Evolutionary conservation across 73 alveolate species (phyloP), one percentile per base, ranked within the genome.

Genomic region (Tetrahymena malaccensis): DNA sequence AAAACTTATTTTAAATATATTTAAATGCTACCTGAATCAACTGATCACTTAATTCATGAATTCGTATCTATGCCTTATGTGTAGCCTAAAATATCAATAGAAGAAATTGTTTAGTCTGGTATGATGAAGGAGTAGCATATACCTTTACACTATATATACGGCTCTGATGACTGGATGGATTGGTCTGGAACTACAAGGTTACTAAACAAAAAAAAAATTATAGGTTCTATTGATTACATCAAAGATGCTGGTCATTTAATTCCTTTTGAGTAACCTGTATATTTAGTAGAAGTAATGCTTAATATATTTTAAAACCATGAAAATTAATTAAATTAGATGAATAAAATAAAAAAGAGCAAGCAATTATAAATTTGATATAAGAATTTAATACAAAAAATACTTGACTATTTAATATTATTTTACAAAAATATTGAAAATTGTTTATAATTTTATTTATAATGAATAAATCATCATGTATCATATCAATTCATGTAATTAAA

Each of bases 111-210:
- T n/a, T 22, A n/a, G 4, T 27, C 17, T 11, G 89, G 37, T 6
- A 70, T 25, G 43, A 11, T 70, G 17, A 70, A 22, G 17, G 89
- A 70, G 10, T 11, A 70, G 25, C 17, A 44, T 4, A 34, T 94
- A 27, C 96, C 96, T 10, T 33, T 85, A 11, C 43, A 85, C 35
- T 96, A 94, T 89, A 57, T 85, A 35, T 96, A 94, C 27, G 97
- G 96, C 19, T 94, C 34, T 27, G 12, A 44, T 0, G 97, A 96
- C 85, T 94, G 96, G 97, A 44, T 96, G 89, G 89, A 70, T 31
- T 70, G 37, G 7, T 70, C 89, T 19, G 89, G 89, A 7, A 70
- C 89, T 8, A 70, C 1, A 31, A 70, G 37, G 31, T 4, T 70
- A 25, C 12, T 70, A 27, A 70, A n/a, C 5, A 27, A n/a, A 3